These are phyloP conservation scores for Butyriboletus loyo DNA, from an alignment of 768 basidiomycete genomes.

Conservation along the genomic window DNA sequence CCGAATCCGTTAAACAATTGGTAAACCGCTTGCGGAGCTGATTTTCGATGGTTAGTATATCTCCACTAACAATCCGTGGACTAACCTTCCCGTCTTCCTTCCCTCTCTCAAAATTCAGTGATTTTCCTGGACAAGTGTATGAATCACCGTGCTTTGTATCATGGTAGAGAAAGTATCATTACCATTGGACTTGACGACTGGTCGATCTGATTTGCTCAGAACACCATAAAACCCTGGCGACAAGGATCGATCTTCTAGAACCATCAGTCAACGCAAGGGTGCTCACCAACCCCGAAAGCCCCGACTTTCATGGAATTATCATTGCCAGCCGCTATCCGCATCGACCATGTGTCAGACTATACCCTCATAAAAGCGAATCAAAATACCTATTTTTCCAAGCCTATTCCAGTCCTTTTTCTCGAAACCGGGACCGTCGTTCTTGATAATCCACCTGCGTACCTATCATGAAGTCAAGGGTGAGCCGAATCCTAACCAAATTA, in stretches of 20 bases:
- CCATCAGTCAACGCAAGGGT: neutral
- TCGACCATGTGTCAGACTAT: neutral
- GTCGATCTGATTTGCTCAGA: conserved; percentile 15
- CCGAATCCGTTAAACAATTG: neutral
- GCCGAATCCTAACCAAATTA: neutral
- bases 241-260: neutral
- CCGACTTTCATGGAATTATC: conserved; percentile 11
- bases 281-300: conserved; percentile 18
- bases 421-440: conserved; percentile 7
- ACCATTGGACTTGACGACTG: conserved; percentile 13
- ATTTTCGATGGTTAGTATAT: neutral
- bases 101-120: conserved; percentile 9
- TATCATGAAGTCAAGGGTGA: neutral
- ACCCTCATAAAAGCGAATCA: neutral
- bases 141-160: neutral
- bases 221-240: conserved; percentile 16
- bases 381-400: conserved; percentile 13
- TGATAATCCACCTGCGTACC: conserved; percentile 13
- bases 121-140: conserved; percentile 5
- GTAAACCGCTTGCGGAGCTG: conserved; percentile 1
- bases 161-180: neutral
- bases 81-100: conserved; percentile 10
- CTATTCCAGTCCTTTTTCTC: conserved; percentile 9
- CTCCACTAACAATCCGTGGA: neutral
- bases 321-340: conserved; percentile 14